Percentiles rank a stretch among this genome's conserved stretches.
These are phyloP conservation scores for Bonia amplexicaulis DNA, from an alignment of 176 grass and related monocot species.

Conservation along the genomic window DNA sequence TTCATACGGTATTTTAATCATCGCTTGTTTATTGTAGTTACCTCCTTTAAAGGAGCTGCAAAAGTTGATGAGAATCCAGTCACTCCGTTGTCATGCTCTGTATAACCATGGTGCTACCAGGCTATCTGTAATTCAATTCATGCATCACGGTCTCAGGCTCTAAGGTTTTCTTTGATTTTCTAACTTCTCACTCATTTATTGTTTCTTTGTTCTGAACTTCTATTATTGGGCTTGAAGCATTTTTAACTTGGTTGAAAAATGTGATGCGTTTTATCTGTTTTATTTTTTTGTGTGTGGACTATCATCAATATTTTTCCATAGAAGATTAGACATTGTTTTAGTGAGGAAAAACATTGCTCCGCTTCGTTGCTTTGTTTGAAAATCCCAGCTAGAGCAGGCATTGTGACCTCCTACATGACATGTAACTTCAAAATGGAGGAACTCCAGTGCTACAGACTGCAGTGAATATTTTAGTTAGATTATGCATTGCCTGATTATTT, in stretches of 20 bases:
- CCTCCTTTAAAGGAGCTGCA: conserved; percentile 63
- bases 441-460: not conserved
- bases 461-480: not conserved
- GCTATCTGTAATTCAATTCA: conserved; percentile 77
- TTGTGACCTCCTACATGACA: not conserved
- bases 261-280: too few relatives aligned
- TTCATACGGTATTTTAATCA: not conserved
- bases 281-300: not conserved
- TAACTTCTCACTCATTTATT: conserved; percentile 5
- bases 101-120: conserved; percentile 71
- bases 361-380: not conserved
- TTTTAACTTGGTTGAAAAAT: not conserved
- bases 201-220: conserved; percentile 17
- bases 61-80: conserved; percentile 78
- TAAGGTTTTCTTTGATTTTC: conserved; percentile 51
- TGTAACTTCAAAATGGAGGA: not conserved
- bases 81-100: conserved; percentile 67
- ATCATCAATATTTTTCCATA: not conserved
- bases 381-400: not conserved
- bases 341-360: not conserved
- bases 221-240: not conserved
- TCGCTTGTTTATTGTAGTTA: conserved; percentile 44
- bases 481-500: not conserved
- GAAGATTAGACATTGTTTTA: not conserved
- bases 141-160: conserved; percentile 73